phyloP scores from a whole-genome alignment of 148 eudicot species.

The Oxyria digyna region DNA sequence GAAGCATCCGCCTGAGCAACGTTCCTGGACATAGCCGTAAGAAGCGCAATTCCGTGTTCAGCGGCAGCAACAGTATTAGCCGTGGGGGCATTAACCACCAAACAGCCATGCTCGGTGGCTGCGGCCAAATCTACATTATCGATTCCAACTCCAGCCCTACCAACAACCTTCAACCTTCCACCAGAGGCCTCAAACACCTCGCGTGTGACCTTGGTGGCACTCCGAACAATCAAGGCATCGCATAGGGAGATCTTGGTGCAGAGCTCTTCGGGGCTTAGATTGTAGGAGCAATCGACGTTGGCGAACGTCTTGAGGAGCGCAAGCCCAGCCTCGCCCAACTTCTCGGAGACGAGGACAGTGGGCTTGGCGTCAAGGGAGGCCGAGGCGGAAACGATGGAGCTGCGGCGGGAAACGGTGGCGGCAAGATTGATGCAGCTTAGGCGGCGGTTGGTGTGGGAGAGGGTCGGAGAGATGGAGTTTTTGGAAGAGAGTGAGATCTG shows the following conservation, averaged over 20 bases:
- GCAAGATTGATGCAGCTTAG: slow-evolving; percentile 10
- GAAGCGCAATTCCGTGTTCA: slow-evolving; percentile 85
- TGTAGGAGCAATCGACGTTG: slow-evolving; percentile 86
- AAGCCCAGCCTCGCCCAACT: slow-evolving; percentile 71
- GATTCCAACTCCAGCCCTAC: slow-evolving; percentile 95
- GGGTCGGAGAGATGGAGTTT: slow-evolving; percentile 5
- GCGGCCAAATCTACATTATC: slow-evolving; percentile 98
- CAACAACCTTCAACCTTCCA: slow-evolving; percentile 85
- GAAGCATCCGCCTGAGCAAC: slow-evolving; percentile 96
- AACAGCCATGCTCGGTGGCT: slow-evolving; percentile 91
- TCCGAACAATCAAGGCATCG: slow-evolving; percentile 83
- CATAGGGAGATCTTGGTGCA: slow-evolving; percentile 92
- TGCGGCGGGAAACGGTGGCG: slow-evolving; percentile 10
- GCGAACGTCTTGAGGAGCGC: slow-evolving; percentile 50
- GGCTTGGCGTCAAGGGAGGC: slow-evolving; percentile 51
- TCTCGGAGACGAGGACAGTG: slow-evolving; percentile 75
- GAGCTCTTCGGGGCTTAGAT: slow-evolving; percentile 68
- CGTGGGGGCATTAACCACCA: slow-evolving; percentile 95
- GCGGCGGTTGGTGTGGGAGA: slow-evolving; percentile 12
- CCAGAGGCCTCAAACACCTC: slow-evolving; percentile 87
- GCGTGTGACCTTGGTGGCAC: slow-evolving; percentile 74
- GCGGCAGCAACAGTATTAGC: slow-evolving; percentile 98
- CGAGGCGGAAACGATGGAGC: slow-evolving; percentile 15
- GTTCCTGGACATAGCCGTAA: slow-evolving; percentile 89
- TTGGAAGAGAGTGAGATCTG: slow-evolving; percentile 30